Evolutionary conservation across 768 basidiomycete genomes (phyloP), one percentile per base, ranked within the genome.

Genomic region (Tulasnella sp.): DNA sequence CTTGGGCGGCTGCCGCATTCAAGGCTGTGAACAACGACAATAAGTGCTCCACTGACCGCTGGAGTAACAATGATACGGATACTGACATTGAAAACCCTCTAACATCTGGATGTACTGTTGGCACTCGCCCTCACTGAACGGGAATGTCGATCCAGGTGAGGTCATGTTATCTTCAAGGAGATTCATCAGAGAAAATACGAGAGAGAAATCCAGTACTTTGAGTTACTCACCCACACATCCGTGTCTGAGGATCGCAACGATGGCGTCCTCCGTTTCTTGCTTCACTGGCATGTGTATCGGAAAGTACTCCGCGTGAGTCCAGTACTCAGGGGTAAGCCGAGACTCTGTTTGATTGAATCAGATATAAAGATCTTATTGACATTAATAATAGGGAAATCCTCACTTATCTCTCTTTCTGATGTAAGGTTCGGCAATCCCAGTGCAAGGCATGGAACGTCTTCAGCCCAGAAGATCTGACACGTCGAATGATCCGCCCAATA

Each of bases 271-370:
- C 21, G 58, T 29, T 3, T 59, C 45, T 3, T 19, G 27, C 29
- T 26, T 29, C 13, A 17, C 34, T 9, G 32, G 21, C 15, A 55
- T 19, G 42, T 61, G 59, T 9, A 30, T 21, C 2, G 59, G 59
- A 42, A 61, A 61, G 26, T 61, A 43, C 17, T 61, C 59, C 3
- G 53, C 41, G 42, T 61, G 59, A 19, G 26, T 52, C 59, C 59
- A 61, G 51, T 61, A 61, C 29, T 61, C 59, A 15, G 30, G 55
- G 17, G 42, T 43, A 8, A 61, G 51, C 32, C 23, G 15, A 2
- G 50, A 61, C 44, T 61, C 59, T 61, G 42, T 23, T 15, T 3
- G 34, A 48, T 27, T 51, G 17, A 44, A 19, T 13, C 34, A 47
- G 11, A n/a, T 3, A 7, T 3, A 45, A 10, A 42, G 27, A 47